A percentile compares a stretch with the other conserved stretches of the same genome.
Conservation (phyloP, 495 filamentous ascomycete species). For the Podospora pseudopauciseta region DNA sequence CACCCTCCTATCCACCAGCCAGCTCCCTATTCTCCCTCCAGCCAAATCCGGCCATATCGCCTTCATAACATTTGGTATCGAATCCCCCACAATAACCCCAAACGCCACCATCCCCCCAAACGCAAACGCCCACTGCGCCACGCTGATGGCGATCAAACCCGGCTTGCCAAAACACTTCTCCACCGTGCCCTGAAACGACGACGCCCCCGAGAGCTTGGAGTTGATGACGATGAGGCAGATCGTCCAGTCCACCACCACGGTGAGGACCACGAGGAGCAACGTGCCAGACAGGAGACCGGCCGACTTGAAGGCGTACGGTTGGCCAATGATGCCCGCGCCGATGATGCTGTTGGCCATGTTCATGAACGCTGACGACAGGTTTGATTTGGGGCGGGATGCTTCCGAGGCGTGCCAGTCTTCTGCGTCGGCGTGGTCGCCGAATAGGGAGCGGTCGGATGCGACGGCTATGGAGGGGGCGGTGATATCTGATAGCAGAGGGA, state of each 20-base stretch:
- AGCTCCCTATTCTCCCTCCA: slow-evolving; percentile 70
- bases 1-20: slow-evolving; percentile 73
- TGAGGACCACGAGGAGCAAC: slow-evolving; percentile 71
- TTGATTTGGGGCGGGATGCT: slow-evolving; percentile 46
- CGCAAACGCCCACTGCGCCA: slow-evolving; percentile 96
- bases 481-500: slow-evolving; percentile 79
- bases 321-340: slow-evolving; percentile 95
- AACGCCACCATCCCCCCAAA: slow-evolving; percentile 99
- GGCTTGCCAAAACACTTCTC: slow-evolving; percentile 86
- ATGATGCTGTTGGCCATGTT: slow-evolving; percentile 99
- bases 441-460: slow-evolving; percentile 44
- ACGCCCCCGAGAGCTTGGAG: slow-evolving; percentile 85
- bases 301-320: slow-evolving; percentile 91
- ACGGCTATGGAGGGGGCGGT: slow-evolving; percentile 84
- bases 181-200: slow-evolving; percentile 91
- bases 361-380: slow-evolving; percentile 66
- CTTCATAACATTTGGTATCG: slow-evolving; percentile 82
- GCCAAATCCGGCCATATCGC: slow-evolving; percentile 75
- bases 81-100: slow-evolving; percentile 94
- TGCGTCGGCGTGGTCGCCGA: slow-evolving; percentile 42
- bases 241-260: slow-evolving; percentile 89
- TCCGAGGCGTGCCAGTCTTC: slow-evolving; percentile 43
- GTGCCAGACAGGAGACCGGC: slow-evolving; percentile 80
- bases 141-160: slow-evolving; percentile 82
- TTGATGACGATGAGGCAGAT: slow-evolving; percentile 95